Percentiles rank a stretch among this genome's conserved stretches.
phyloP scores from a whole-genome alignment of 495 filamentous ascomycete species.

The Recurvomyces mirabilis region DNA sequence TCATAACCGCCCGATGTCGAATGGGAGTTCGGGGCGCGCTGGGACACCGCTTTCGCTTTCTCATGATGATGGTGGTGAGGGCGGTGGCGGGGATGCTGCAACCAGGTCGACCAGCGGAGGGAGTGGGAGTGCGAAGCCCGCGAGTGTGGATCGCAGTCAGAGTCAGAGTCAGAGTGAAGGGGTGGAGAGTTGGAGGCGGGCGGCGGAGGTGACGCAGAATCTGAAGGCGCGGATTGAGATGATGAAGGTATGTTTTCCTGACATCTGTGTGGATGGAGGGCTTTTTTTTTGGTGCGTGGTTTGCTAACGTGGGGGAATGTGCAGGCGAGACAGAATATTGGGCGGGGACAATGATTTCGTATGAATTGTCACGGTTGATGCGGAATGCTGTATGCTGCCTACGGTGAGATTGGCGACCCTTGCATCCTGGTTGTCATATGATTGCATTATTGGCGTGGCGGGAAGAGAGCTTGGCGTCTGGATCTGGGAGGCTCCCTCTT shows the following conservation, averaged over 20 bases:
- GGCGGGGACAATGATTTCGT: slow-evolving; percentile 14
- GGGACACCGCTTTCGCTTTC: not conserved
- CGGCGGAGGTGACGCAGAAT: slow-evolving; percentile 96
- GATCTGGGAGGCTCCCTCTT: too few relatives aligned
- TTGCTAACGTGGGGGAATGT: not conserved
- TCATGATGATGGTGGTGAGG: not conserved
- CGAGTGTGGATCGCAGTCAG: slow-evolving; percentile 17
- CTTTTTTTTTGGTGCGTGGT: slow-evolving; percentile 2
- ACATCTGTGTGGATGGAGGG: not conserved
- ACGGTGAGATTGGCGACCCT: too few relatives aligned
- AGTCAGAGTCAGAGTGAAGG: slow-evolving; percentile 43
- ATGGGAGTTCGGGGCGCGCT: not conserved
- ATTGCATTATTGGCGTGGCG: too few relatives aligned
- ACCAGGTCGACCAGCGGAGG: not conserved
- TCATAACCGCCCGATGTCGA: not conserved
- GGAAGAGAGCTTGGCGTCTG: too few relatives aligned
- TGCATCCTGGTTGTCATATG: too few relatives aligned
- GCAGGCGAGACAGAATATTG: slow-evolving; percentile 18
- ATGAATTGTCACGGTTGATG: too few relatives aligned
- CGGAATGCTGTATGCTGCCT: too few relatives aligned
- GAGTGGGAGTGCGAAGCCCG: slow-evolving; percentile 14
- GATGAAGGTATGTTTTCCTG: slow-evolving; percentile 50
- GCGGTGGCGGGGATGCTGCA: not conserved
- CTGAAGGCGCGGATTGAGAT: slow-evolving; percentile 92
- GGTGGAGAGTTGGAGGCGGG: slow-evolving; percentile 92